phyloP scores from a whole-genome alignment of 192 early-diverging fungal genomes.

The Coemansia furcata region DNA sequence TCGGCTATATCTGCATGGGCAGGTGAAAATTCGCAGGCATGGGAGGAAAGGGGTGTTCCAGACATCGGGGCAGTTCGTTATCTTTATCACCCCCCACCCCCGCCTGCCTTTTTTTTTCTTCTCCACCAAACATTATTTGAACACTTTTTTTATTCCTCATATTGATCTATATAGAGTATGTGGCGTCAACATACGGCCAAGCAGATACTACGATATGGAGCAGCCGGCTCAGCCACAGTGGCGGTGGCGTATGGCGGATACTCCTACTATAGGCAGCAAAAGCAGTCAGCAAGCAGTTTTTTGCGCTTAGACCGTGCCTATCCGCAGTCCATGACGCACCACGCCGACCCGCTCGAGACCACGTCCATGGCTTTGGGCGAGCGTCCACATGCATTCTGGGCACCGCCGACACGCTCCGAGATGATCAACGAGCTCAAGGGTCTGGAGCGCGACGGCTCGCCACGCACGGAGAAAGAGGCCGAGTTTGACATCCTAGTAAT shows the following conservation, averaged over 20 bases:
- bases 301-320: slow-evolving; percentile 3
- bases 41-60: not conserved
- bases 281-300: not conserved
- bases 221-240: slow-evolving; percentile 23
- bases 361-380: slow-evolving; percentile 18
- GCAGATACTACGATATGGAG: slow-evolving; percentile 22
- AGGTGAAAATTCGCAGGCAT: not conserved
- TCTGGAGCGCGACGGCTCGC: slow-evolving; percentile 34
- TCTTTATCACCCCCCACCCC: not conserved
- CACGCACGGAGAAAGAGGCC: slow-evolving; percentile 32
- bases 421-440: slow-evolving; percentile 69
- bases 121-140: not conserved
- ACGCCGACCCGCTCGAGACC: slow-evolving; percentile 43
- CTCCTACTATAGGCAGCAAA: slow-evolving; percentile 21
- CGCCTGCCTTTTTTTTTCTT: not conserved
- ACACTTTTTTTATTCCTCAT: not conserved
- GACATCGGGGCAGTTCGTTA: not conserved
- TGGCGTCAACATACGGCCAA: slow-evolving; percentile 45
- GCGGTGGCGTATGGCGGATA: slow-evolving; percentile 22
- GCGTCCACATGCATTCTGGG: slow-evolving; percentile 70
- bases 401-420: slow-evolving; percentile 67
- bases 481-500: slow-evolving; percentile 87
- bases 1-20: not conserved
- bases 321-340: slow-evolving; percentile 7
- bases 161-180: slow-evolving; percentile 10